These are phyloP conservation scores for Avena atlantica DNA, from an alignment of 176 grass and related monocot species.

Conservation along the genomic window DNA sequence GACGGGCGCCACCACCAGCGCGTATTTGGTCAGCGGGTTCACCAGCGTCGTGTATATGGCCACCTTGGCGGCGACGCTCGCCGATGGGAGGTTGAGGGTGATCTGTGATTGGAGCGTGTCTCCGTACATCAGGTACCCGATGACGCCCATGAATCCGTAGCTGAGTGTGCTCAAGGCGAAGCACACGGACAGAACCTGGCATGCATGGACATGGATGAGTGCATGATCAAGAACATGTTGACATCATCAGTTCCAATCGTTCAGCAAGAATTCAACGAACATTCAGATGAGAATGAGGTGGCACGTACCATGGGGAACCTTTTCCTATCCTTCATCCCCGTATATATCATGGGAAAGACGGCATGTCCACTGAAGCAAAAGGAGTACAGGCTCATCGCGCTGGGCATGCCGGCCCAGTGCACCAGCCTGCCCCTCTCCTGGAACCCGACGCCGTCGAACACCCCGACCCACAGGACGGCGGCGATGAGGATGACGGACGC, in stretches of 20 bases:
- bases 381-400: constrained; percentile 62
- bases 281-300: background rate
- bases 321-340: constrained; percentile 48
- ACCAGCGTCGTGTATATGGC: constrained; percentile 64
- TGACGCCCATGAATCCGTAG: constrained; percentile 49
- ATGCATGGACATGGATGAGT: background rate
- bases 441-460: constrained; percentile 61
- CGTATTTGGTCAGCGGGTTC: constrained; percentile 57
- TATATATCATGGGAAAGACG: constrained; percentile 70
- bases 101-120: constrained; percentile 45
- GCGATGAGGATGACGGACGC: constrained; percentile 52
- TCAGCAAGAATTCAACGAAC: background rate
- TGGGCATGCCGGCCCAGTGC: constrained; percentile 55
- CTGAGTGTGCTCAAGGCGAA: constrained; percentile 50
- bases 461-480: constrained; percentile 52
- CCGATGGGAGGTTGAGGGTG: constrained; percentile 46
- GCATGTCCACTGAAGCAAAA: constrained; percentile 76
- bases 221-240: background rate
- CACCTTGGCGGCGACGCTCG: constrained; percentile 44
- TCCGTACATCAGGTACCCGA: constrained; percentile 62
- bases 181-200: constrained; percentile 41
- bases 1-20: constrained; percentile 23
- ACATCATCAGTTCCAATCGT: no score
- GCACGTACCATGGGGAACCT: constrained; percentile 55
- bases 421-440: constrained; percentile 46